phyloP scores from a whole-genome alignment of 352 stramenopile genomes.

The Pythium grandisporangium region DNA sequence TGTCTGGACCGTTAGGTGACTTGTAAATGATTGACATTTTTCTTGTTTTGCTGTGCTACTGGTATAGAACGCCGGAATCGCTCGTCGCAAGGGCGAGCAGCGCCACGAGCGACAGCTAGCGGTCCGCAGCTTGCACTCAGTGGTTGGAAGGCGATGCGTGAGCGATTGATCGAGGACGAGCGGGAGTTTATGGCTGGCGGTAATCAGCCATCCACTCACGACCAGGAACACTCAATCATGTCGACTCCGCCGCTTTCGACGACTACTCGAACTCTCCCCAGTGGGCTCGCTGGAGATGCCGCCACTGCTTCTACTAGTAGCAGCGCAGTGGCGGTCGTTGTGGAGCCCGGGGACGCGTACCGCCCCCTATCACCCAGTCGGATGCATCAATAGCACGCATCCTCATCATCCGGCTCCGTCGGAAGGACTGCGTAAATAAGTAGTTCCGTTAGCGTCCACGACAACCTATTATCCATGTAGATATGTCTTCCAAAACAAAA shows the following conservation, averaged over 20 bases:
- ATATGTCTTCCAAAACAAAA: not conserved
- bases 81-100: conserved; percentile 14
- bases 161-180: conserved; percentile 38
- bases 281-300: not conserved
- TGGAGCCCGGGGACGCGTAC: conserved; percentile 33
- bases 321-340: conserved; percentile 13
- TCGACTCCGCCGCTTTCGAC: too few species aligned
- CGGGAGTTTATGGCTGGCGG: conserved; percentile 22
- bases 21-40: too few species aligned
- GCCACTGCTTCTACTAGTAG: conserved; percentile 2
- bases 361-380: conserved; percentile 28
- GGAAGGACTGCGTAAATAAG: conserved; percentile 6
- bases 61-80: too few species aligned
- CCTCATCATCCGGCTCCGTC: not conserved
- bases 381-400: conserved; percentile 17
- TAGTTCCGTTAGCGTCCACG: conserved; percentile 1
- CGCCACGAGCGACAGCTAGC: too few species aligned
- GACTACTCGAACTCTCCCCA: too few species aligned
- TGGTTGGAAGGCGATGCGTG: conserved; percentile 46
- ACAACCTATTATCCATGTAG: not conserved
- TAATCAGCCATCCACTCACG: not conserved
- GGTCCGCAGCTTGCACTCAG: conserved; percentile 30
- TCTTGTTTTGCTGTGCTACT: too few species aligned
- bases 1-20: too few species aligned
- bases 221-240: not conserved